phyloP scores from a whole-genome alignment of 768 basidiomycete species.

The Clathrus columnatus region DNA sequence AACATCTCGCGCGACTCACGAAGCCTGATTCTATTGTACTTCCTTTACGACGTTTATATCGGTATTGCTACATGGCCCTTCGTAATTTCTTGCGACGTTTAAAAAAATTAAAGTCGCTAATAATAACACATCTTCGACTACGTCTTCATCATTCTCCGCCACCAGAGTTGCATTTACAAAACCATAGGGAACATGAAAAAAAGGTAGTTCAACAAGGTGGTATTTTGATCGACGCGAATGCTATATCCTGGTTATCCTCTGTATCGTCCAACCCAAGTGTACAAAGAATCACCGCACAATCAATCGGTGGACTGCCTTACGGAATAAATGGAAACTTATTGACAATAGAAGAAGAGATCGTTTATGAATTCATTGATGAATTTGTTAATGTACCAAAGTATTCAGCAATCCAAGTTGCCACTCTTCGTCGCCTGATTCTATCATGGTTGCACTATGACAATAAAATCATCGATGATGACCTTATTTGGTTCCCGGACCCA shows the following conservation, averaged over 20 bases:
- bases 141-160: background rate
- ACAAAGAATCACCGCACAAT: background rate
- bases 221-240: background rate
- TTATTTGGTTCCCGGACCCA: background rate
- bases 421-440: background rate
- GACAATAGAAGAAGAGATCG: background rate
- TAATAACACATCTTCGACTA: background rate
- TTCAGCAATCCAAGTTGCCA: background rate
- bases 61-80: background rate
- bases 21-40: too few species aligned
- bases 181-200: background rate
- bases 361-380: background rate
- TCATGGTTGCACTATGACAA: background rate
- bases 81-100: background rate
- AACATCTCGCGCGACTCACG: background rate
- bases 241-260: background rate
- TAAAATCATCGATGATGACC: background rate
- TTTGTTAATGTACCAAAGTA: background rate
- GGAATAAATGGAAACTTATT: background rate
- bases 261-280: background rate
- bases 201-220: background rate
- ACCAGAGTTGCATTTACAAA: background rate
- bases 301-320: background rate
- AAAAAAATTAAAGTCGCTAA: background rate
- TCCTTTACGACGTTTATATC: background rate